Evolutionary conservation across 305 asterid species (phyloP).

Genomic region (Solanum hybrid): DNA sequence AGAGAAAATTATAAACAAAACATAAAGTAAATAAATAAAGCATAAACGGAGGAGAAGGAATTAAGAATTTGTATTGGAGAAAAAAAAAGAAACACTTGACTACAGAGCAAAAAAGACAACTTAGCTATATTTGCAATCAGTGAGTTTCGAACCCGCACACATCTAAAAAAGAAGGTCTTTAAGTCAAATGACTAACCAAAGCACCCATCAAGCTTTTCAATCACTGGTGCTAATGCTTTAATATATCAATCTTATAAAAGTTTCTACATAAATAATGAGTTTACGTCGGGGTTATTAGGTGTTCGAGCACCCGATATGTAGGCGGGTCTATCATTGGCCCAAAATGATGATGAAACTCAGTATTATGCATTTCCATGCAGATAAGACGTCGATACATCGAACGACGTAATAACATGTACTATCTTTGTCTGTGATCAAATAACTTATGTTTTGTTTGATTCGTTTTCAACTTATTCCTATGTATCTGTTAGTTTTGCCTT

Average conservation of each 20-base stretch:
- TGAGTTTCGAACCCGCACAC: not conserved
- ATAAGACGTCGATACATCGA: not conserved
- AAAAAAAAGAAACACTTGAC: not conserved
- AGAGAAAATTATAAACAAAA: not conserved
- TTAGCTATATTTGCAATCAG: not conserved
- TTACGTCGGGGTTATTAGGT: not conserved
- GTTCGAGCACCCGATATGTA: not conserved
- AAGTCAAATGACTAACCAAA: not conserved
- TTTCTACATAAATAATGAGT: not conserved
- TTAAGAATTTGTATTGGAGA: not conserved
- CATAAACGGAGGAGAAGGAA: not conserved
- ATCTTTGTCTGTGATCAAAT: no score
- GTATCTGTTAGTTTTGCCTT: not conserved
- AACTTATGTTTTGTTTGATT: no score
- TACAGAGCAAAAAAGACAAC: not conserved
- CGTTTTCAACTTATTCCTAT: no score
- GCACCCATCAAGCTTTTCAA: not conserved
- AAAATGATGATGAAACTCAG: not conserved
- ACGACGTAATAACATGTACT: not conserved
- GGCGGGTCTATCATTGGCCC: not conserved
- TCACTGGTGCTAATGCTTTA: not conserved
- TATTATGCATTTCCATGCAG: not conserved
- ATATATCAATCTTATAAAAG: not conserved
- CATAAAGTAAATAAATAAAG: not conserved
- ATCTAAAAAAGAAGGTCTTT: not conserved